Evolutionary conservation across 2,329 filamentous ascomycete genomes (phyloP).

Genomic region (Penicillium occitanis): DNA sequence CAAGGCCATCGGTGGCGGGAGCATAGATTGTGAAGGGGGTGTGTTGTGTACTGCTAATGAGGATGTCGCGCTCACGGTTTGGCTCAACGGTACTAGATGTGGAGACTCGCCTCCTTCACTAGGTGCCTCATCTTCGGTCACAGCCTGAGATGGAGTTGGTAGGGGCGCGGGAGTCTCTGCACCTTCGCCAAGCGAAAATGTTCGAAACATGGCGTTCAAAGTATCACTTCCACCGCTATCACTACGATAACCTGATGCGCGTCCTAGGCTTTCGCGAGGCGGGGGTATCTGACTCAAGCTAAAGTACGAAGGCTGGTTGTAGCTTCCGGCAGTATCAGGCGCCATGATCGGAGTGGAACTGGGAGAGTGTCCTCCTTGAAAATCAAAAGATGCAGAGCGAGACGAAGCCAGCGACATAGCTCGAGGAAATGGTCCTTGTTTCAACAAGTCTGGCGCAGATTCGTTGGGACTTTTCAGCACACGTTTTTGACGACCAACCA

Average conservation of each 20-base stretch:
- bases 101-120: conserved; percentile 73
- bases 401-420: conserved; percentile 85
- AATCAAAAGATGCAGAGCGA: conserved; percentile 88
- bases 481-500: conserved; percentile 94
- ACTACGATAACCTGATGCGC: conserved; percentile 79
- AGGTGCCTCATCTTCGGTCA: conserved; percentile 68
- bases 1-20: conserved; percentile 89
- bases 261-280: conserved; percentile 62
- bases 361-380: conserved; percentile 77
- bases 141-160: conserved; percentile 22
- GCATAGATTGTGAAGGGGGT: conserved; percentile 65
- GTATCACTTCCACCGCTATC: conserved; percentile 91
- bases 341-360: conserved; percentile 83
- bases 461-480: conserved; percentile 77
- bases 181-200: conserved; percentile 69
- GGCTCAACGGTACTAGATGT: conserved; percentile 68
- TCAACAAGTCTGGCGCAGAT: conserved; percentile 86
- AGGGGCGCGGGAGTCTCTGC: conserved; percentile 46
- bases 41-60: conserved; percentile 35
- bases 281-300: conserved; percentile 58
- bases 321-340: conserved; percentile 65
- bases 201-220: conserved; percentile 76
- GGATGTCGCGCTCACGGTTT: conserved; percentile 51
- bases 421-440: conserved; percentile 85
- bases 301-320: conserved; percentile 92